Conservation (phyloP, 2,329 filamentous ascomycete genomes). For the Colletotrichum higginsianum region DNA sequence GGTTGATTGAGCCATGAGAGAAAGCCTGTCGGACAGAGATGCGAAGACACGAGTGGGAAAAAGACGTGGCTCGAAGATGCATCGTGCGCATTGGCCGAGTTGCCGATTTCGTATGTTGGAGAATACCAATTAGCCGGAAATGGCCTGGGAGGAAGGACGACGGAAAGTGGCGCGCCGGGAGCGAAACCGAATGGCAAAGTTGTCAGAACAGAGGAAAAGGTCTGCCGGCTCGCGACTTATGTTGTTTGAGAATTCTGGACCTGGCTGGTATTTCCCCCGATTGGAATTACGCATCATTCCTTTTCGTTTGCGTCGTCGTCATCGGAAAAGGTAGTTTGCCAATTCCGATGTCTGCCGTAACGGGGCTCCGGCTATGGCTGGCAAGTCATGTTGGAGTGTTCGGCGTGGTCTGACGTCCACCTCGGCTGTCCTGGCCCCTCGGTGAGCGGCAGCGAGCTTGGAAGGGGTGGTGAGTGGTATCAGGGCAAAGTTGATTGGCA, state of each 20-base stretch:
- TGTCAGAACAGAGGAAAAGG: not conserved
- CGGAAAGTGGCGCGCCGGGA: not conserved
- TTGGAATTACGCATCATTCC: slow-evolving; percentile 20
- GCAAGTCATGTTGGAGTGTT: slow-evolving; percentile 26
- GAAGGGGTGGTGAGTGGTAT: not conserved
- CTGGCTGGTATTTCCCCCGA: no score
- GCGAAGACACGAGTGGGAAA: no score
- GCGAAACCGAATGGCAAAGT: slow-evolving; percentile 10
- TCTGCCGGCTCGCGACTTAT: not conserved
- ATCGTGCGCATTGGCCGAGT: not conserved
- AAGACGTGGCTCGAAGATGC: not conserved
- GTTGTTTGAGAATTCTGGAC: slow-evolving; percentile 2
- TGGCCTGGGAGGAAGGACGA: not conserved
- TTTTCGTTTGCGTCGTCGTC: not conserved
- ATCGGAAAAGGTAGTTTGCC: not conserved
- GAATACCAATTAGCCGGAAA: slow-evolving; percentile 5
- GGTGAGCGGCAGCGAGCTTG: slow-evolving; percentile 27
- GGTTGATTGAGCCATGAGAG: slow-evolving; percentile 16
- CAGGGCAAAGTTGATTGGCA: slow-evolving; percentile 19
- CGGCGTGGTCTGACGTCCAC: slow-evolving; percentile 34
- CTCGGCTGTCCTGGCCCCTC: slow-evolving; percentile 32
- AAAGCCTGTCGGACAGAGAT: not conserved
- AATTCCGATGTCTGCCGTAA: slow-evolving; percentile 4
- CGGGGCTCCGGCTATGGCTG: slow-evolving; percentile 35
- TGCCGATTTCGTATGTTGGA: not conserved